These are phyloP conservation scores for Aspergillus texensis DNA, from an alignment of 2,329 filamentous ascomycete species.

Conservation along the genomic window DNA sequence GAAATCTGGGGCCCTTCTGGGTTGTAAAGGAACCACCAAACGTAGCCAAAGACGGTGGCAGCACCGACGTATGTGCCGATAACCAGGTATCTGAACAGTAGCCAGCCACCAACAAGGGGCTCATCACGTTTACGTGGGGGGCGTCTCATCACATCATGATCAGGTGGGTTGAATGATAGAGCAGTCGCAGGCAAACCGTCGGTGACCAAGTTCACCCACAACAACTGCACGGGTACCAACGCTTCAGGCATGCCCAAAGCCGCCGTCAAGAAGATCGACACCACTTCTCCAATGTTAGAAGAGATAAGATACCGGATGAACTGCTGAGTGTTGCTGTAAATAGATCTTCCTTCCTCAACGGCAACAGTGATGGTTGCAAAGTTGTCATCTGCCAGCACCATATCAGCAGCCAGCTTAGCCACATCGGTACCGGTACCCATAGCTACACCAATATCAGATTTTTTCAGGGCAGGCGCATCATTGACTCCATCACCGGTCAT, in stretches of 20 bases:
- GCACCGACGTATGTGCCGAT: slow-evolving; percentile 94
- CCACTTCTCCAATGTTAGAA: slow-evolving; percentile 98
- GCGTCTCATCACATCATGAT: slow-evolving; percentile 96
- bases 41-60: slow-evolving; percentile 94
- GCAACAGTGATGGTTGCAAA: slow-evolving; percentile 97
- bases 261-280: slow-evolving; percentile 97
- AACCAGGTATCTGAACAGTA: slow-evolving; percentile 96
- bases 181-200: slow-evolving; percentile 96
- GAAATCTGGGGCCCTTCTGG: slow-evolving; percentile 83
- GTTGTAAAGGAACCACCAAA: slow-evolving; percentile 99
- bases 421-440: slow-evolving; percentile 99
- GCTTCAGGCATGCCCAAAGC: slow-evolving; percentile 97
- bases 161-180: slow-evolving; percentile 96
- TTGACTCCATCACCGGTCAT: slow-evolving; percentile 99
- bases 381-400: slow-evolving; percentile 98
- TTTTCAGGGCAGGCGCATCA: slow-evolving; percentile 95
- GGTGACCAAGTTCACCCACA: slow-evolving; percentile 98
- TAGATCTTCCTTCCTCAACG: slow-evolving; percentile 94
- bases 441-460: slow-evolving; percentile 96
- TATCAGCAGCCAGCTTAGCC: slow-evolving; percentile 92
- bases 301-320: slow-evolving; percentile 99
- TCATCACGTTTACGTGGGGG: slow-evolving; percentile 91
- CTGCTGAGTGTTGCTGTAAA: slow-evolving; percentile 99
- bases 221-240: slow-evolving; percentile 91
- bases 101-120: slow-evolving; percentile 87